These are phyloP conservation scores for Chlorencoelia australis DNA, from an alignment of 2,329 filamentous ascomycete species.

Conservation along the genomic window DNA sequence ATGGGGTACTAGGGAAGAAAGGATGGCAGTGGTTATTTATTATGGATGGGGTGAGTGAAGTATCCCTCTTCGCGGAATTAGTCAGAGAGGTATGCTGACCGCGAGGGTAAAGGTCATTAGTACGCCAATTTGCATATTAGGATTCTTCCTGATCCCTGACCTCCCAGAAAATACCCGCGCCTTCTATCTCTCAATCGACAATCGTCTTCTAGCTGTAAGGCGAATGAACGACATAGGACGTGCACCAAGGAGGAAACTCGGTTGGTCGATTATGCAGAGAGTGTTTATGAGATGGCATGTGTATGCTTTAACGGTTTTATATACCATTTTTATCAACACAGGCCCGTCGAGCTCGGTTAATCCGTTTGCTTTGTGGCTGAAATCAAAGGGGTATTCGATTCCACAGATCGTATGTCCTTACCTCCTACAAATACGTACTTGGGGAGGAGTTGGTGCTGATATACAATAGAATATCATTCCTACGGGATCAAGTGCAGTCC, in stretches of 20 bases:
- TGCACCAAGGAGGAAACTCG: constrained; percentile 21
- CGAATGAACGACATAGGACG: constrained; percentile 22
- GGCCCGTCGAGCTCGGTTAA: constrained; percentile 27
- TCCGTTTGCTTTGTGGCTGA: constrained; percentile 33
- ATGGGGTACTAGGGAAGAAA: constrained; percentile 29
- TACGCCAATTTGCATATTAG: constrained; percentile 47
- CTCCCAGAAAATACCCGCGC: constrained; percentile 21
- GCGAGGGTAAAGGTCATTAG: too few species aligned
- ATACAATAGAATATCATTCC: constrained; percentile 37
- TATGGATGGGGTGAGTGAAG: constrained; percentile 30
- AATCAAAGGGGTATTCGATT: constrained; percentile 33
- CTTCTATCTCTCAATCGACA: constrained; percentile 17
- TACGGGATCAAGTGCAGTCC: constrained; percentile 38
- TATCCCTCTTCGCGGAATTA: too few species aligned
- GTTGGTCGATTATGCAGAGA: constrained; percentile 17
- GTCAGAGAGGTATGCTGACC: too few species aligned
- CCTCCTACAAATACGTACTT: not conserved
- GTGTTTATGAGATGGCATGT: constrained; percentile 31
- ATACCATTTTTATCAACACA: constrained; percentile 32
- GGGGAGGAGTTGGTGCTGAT: too few species aligned
- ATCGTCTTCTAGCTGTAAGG: constrained; percentile 14
- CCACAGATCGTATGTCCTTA: constrained; percentile 34
- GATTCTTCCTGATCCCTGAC: constrained; percentile 32
- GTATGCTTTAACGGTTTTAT: constrained; percentile 29
- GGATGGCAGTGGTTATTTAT: constrained; percentile 38